These are phyloP conservation scores for Sporothrix inflata DNA, from an alignment of 2,329 filamentous ascomycete genomes.

Conservation along the genomic window DNA sequence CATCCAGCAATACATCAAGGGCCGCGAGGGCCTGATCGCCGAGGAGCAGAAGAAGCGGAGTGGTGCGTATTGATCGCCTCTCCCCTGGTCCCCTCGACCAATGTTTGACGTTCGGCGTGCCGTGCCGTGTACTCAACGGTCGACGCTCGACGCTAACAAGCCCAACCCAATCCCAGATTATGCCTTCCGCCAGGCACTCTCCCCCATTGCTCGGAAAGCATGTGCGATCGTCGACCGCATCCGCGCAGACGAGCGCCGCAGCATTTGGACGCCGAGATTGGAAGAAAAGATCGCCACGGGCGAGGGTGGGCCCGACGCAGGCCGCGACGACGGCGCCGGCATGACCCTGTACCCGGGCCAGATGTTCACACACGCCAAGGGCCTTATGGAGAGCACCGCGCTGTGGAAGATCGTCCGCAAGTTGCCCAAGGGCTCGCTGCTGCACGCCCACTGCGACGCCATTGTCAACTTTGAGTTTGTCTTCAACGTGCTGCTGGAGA, in stretches of 20 bases:
- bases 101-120: neutral
- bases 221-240: conserved; percentile 80
- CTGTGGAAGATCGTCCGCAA: conserved; percentile 82
- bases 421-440: conserved; percentile 86
- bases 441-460: conserved; percentile 88
- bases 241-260: conserved; percentile 73
- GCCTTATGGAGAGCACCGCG: conserved; percentile 81
- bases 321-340: conserved; percentile 22
- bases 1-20: conserved; percentile 78
- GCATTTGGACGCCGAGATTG: conserved; percentile 74
- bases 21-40: conserved; percentile 73
- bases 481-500: conserved; percentile 70
- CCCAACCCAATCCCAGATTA: conserved; percentile 52
- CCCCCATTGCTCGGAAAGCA: conserved; percentile 76
- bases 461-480: conserved; percentile 88
- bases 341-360: conserved; percentile 74
- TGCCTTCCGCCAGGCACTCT: conserved; percentile 73
- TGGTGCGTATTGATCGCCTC: conserved; percentile 56
- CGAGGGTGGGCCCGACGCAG: conserved; percentile 51
- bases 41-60: conserved; percentile 83
- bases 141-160: neutral
- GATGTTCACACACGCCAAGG: conserved; percentile 88
- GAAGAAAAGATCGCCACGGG: conserved; percentile 70
- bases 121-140: neutral
- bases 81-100: no score